phyloP scores from a whole-genome alignment of 768 basidiomycete genomes.

The Mycena sanguinolenta region DNA sequence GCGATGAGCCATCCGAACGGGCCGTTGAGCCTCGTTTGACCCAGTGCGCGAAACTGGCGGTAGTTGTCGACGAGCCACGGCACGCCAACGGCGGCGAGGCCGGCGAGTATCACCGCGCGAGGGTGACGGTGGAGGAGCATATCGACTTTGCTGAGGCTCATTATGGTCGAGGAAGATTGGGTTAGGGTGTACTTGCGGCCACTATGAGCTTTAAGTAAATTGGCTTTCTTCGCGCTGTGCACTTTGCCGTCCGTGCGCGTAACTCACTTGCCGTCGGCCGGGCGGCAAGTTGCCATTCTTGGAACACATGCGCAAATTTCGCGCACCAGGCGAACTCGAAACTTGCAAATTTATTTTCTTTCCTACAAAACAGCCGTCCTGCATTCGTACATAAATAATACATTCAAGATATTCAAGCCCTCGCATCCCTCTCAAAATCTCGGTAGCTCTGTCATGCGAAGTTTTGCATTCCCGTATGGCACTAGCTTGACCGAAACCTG shows the following conservation, averaged over 20 bases:
- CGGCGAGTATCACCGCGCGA: constrained; percentile 22
- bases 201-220: no score
- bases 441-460: constrained; percentile 32
- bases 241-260: not conserved
- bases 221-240: not conserved
- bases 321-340: no score
- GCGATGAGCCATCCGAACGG: constrained; percentile 30
- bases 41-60: constrained; percentile 18
- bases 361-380: no score
- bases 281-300: not conserved
- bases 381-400: no score
- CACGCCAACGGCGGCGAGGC: constrained; percentile 6
- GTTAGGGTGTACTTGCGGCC: no score
- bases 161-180: not conserved
- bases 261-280: no score
- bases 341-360: no score
- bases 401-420: not conserved
- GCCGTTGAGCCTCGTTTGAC: constrained; percentile 13
- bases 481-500: constrained; percentile 27
- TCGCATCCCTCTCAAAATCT: constrained; percentile 9
- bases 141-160: constrained; percentile 7
- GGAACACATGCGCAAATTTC: no score
- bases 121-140: constrained; percentile 19
- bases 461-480: constrained; percentile 31
- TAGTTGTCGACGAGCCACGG: constrained; percentile 33